Base-by-base conservation (phyloP, 2,329 filamentous ascomycete species). In the Penicillium sp. region DNA sequence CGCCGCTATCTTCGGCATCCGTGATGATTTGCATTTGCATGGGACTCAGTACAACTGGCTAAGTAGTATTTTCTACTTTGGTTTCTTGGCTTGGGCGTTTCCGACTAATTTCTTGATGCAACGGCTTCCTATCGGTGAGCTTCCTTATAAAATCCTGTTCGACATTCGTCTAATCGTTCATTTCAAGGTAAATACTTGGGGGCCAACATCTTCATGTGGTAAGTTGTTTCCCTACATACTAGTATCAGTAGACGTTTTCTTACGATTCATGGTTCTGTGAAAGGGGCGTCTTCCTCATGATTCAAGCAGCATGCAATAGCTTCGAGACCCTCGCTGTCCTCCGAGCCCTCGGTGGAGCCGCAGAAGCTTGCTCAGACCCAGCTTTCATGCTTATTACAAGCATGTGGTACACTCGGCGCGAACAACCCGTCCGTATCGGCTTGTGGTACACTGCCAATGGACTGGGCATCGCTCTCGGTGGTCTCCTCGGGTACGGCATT, bases 1-100 rank as follows among this genome's bases (percentile, higher is more conserved):
- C 63, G 86, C 87, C 0, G 86, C 87, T 20, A 85, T 89, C 52
- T 88, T 89, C 59, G 86, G 86, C 1, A 84, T 90, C 60, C 78
- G 80, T 22, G 80, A 86, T 2, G 86, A 87, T 61, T 77, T 88
- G 8, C 64, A 81, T 14, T 77, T 89, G 1, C 75, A 80, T n/a
- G 84, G 84, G 1, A 79, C 81, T 0, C 76, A 88, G 62, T 89
- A 88, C 66, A 84, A 77, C 59, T 86, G 83, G 81, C 73, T 85
- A 0, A 80, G 76, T 38, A 81, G 77, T 59, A 79, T 85, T 14
- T 86, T 86, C 70, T 84, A 86, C 62, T 82, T 85, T 62, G 83
- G 82, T 0, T 86, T 82, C 61, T 66, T 86, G 17, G 78, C 76
- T 15, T 84, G 82, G 81, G 82, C 81, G 0, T 78, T 84, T 57